A percentile compares a stretch with the other conserved stretches of the same genome.
Evolutionary conservation across 1,284 basidiomycete species (phyloP).

Genomic region (Uromyces viciae-fabae): DNA sequence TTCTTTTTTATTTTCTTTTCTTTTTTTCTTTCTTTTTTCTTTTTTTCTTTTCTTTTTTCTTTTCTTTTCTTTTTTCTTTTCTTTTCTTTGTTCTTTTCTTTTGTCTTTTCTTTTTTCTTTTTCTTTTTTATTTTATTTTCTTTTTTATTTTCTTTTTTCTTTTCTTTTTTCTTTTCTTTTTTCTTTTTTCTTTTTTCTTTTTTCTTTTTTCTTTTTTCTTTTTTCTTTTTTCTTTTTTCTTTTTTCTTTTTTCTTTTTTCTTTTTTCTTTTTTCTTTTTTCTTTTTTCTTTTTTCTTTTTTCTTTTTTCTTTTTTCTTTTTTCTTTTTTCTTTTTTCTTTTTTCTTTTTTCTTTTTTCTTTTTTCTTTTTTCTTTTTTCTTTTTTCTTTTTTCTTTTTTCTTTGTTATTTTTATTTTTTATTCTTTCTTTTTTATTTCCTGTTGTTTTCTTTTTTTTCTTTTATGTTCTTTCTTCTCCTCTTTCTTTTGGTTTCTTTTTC

Average conservation of each 20-base stretch:
- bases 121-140: not conserved
- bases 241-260: not conserved
- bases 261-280: not conserved
- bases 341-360: not conserved
- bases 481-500: not conserved
- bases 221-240: not conserved
- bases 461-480: not conserved
- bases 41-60: not conserved
- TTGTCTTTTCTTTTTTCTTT: not conserved
- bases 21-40: not conserved
- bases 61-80: not conserved
- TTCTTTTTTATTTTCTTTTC: not conserved
- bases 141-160: not conserved
- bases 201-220: not conserved
- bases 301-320: not conserved
- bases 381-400: not conserved
- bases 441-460: not conserved
- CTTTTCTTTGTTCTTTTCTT: not conserved
- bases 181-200: not conserved
- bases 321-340: not conserved
- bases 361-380: not conserved
- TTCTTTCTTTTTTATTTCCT: not conserved
- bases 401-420: not conserved
- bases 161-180: not conserved
- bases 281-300: not conserved